Percentiles rank a stretch among this genome's conserved stretches.
These are phyloP conservation scores for Escovopsis weberi DNA, from an alignment of 2,329 filamentous ascomycete genomes.

Conservation along the genomic window DNA sequence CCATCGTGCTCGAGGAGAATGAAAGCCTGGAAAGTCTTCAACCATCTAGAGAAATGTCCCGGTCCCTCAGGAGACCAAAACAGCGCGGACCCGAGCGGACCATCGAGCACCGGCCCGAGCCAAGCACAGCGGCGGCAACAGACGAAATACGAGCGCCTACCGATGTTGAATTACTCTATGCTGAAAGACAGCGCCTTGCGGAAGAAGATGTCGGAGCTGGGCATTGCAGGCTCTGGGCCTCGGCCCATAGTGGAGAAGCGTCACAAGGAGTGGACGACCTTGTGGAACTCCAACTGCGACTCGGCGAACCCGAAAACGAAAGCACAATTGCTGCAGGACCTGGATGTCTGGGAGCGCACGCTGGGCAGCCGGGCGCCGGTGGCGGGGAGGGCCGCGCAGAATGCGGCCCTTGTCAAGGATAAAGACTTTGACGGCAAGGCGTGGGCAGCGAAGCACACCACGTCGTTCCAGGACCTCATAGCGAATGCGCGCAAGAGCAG, in stretches of 20 bases:
- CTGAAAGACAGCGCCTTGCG: conserved; percentile 65
- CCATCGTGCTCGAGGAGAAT: conserved; percentile 70
- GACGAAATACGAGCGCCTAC: conserved; percentile 47
- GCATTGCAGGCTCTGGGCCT: conserved; percentile 56
- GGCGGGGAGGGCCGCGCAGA: conserved; percentile 23
- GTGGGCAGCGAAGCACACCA: conserved; percentile 60
- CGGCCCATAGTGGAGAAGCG: conserved; percentile 59
- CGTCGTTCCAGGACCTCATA: conserved; percentile 68
- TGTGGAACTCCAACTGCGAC: conserved; percentile 97
- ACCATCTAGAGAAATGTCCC: conserved; percentile 59
- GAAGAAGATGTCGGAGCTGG: conserved; percentile 70
- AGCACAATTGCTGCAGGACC: conserved; percentile 56
- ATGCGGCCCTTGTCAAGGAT: conserved; percentile 45
- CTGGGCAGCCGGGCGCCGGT: conserved; percentile 48
- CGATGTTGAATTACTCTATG: conserved; percentile 73
- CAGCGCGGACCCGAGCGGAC: neutral
- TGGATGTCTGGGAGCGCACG: conserved; percentile 77
- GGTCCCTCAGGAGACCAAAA: conserved; percentile 18
- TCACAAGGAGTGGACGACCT: conserved; percentile 84
- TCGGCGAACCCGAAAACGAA: conserved; percentile 58
- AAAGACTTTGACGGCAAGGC: conserved; percentile 77
- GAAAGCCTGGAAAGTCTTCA: conserved; percentile 63
- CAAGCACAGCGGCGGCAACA: conserved; percentile 14
- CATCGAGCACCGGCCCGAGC: conserved; percentile 3
- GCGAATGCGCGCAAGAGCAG: conserved; percentile 53